Base-by-base conservation (phyloP, 2,329 filamentous ascomycete species). In the Stromatinia cepivora region DNA sequence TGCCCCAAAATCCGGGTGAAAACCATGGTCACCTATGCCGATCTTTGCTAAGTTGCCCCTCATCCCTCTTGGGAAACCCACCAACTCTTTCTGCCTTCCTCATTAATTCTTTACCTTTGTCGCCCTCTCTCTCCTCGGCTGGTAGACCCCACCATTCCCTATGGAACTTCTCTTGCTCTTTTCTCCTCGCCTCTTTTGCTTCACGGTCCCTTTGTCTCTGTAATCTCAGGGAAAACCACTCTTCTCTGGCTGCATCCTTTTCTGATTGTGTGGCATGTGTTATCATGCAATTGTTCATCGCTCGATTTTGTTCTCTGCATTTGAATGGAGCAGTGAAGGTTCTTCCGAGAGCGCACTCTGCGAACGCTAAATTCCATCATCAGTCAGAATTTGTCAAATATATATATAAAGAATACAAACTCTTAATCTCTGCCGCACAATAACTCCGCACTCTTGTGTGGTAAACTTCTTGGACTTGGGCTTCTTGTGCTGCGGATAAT, bases 251-350 rank as follows among this genome's bases (percentile, higher is more conserved):
- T 34, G 88, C 89, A 81, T 99, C 95, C 80, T 96, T 87, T 79
- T 96, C 92, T 67, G 86, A 88, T 72, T 89, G 91, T 73, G 92
- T 96, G 68, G 94, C 94, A 82, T 96, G 91, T 69, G 85, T 81
- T 75, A 94, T 85, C 93, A 99, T 97, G 83, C 95, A 99, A 71
- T 84, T 85, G 82, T 99, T 99, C 95, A 99, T 99, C 48, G 86
- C 84, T 72, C 90, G 88, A 76, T 93, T 91, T 77, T 94, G 86
- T 62, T 85, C 81, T 67, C 93, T 90, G 83, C 95, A 99, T 66
- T 89, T 87, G 84, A 95, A 97, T 17, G 93, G 91, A 70, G 95
- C 91, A 69, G 90, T 93, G 76, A 98, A 87, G 8, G 94, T 98
- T 73, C 92, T 91, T 78, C 90, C 90, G 63, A 90, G 85, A 66